phyloP scores from a whole-genome alignment of 441 rosid species.

The Rhodomyrtus psidioides region DNA sequence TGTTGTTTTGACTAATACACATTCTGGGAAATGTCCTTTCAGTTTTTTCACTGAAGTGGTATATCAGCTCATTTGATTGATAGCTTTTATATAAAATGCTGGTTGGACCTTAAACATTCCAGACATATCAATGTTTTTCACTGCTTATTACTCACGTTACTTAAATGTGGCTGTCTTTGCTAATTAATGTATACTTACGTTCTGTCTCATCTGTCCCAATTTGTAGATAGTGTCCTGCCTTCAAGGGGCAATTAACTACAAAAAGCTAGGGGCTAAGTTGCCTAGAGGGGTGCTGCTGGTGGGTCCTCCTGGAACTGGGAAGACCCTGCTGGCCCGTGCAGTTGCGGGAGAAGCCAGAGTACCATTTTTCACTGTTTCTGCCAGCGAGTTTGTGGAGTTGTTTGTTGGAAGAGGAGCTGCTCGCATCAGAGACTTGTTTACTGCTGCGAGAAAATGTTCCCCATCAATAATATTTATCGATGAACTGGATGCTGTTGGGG shows the following conservation, averaged over 20 bases:
- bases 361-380: constrained; percentile 88
- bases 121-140: not conserved
- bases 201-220: constrained; percentile 5
- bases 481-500: constrained; percentile 86
- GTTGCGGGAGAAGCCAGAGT: constrained; percentile 98
- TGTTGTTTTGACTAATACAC: not conserved
- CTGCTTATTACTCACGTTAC: not conserved
- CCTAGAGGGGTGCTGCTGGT: constrained; percentile 91
- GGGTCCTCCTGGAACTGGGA: constrained; percentile 98
- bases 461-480: constrained; percentile 10
- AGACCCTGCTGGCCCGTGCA: constrained; percentile 93
- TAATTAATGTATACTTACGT: not conserved
- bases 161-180: not conserved
- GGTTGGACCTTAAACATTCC: not conserved
- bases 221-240: constrained; percentile 91
- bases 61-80: not conserved
- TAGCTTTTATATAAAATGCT: not conserved
- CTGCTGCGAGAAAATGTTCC: constrained; percentile 12
- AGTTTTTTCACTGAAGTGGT: not conserved
- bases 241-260: constrained; percentile 82
- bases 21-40: not conserved
- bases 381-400: constrained; percentile 91
- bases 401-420: constrained; percentile 99
- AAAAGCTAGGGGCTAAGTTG: constrained; percentile 79
- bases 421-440: constrained; percentile 78